Evolutionary conservation across 768 basidiomycete species (phyloP), one percentile per base, ranked within the genome.

Genomic region (Sistotremastrum niveocremeum): DNA sequence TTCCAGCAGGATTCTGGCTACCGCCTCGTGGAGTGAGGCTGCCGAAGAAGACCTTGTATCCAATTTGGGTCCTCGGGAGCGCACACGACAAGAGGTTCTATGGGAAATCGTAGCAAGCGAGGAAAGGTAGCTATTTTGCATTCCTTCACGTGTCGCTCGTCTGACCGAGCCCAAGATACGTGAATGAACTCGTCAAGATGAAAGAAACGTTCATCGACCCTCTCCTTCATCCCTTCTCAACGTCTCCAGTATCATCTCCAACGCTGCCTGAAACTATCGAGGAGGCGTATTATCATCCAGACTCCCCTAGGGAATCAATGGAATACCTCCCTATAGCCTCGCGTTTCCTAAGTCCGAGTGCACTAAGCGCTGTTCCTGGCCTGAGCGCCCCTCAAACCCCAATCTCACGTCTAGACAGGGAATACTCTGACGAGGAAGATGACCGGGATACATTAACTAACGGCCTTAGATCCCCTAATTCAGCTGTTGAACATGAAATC

Each of bases 21-120:
- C 81, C 2, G 64, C 76, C 51, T 86, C 84, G 12, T 97, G 93
- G 93, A 93, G 88, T 57, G 87, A 94, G 60, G 84, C 82, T 51
- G 88, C 91, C 7, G 90, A 93, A 60, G 89, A 87, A 46, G 93
- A 97, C 62, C 76, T 97, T 38, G 86, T 97, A 12, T 80, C 81
- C 39, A 89, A 97, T 58, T 70, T 97, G 34, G 88, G 90, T n/a
- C 81, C 88, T 39, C 78, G 88, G 49, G 93, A 97, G 61, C 77
- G 93, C 48, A 95, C 93, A 36, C 76, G 93, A 44, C 93, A 97
- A 62, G 93, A 97, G 65, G 93, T 97, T 5, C 63, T 97, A 30
- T 95, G 89, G 69, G 93, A 97, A 67, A 97, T 97, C 53, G 90
- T 97, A 42, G 83, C 85, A 32, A 90, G 87, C 53, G 93, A 97